phyloP scores from a whole-genome alignment of 192 early-diverging fungal genomes.

The Coemansia sp. region DNA sequence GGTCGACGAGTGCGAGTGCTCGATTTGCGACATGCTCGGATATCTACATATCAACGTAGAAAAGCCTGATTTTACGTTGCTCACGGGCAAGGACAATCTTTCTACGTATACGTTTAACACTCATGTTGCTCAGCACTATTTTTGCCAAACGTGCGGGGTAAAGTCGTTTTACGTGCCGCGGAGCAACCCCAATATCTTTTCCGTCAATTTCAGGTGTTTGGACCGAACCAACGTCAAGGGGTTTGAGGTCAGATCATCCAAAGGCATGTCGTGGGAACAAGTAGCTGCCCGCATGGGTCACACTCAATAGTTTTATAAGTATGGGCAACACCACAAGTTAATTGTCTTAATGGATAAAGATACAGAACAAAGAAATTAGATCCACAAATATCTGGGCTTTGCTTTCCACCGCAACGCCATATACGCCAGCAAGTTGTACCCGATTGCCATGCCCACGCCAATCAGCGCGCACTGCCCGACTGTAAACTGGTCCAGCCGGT shows the following conservation, averaged over 20 bases:
- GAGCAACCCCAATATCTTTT: constrained; percentile 54
- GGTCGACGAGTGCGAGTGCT: constrained; percentile 51
- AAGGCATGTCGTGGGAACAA: constrained; percentile 52
- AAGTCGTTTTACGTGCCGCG: constrained; percentile 53
- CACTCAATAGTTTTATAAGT: constrained; percentile 11
- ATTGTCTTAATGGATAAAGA: neutral
- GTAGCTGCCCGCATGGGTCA: constrained; percentile 23
- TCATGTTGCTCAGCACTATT: constrained; percentile 52
- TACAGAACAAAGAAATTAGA: constrained; percentile 21
- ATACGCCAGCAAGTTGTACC: constrained; percentile 45
- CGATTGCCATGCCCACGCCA: constrained; percentile 34
- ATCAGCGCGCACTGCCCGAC: constrained; percentile 48
- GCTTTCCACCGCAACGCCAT: constrained; percentile 49
- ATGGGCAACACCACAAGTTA: too few relatives aligned
- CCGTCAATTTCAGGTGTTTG: constrained; percentile 51
- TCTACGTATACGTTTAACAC: constrained; percentile 57
- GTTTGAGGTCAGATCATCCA: constrained; percentile 28
- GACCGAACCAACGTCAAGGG: constrained; percentile 26
- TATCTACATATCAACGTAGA: constrained; percentile 50
- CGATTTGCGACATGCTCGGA: constrained; percentile 40
- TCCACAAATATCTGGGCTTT: constrained; percentile 50
- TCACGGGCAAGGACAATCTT: constrained; percentile 34
- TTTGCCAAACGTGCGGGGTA: constrained; percentile 55
- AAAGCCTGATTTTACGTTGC: constrained; percentile 27
- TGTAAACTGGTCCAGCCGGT: constrained; percentile 45